Base-by-base conservation (phyloP, 495 filamentous ascomycete species). In the Daldinia decipiens region DNA sequence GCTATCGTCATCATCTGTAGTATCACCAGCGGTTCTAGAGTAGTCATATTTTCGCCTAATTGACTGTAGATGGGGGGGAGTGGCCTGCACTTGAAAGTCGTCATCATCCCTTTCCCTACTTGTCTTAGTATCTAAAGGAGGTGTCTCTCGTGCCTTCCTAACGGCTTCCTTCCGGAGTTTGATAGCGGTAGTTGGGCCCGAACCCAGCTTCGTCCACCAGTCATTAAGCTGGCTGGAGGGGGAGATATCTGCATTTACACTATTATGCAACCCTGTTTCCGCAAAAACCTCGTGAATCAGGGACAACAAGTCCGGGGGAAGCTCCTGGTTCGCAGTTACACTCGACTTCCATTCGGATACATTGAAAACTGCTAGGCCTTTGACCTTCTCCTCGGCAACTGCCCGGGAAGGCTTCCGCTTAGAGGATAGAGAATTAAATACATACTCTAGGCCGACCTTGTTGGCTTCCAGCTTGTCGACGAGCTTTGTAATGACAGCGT, bases 391-490 rank as follows among this genome's bases (percentile, higher is more conserved):
- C 45, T 85, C 86, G 2, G 82, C 83, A 12, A 71, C 73, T n/a
- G 79, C 77, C 54, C 84, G 77, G 24, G 79, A 78, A 3, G 81
- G 64, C 62, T 78, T 84, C 59, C 81, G 77, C 59, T 84, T 87
- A 9, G 86, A 83, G 3, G 86, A 82, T 19, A 88, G 85, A 15
- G 87, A 85, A 15, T 90, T 91, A 79, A 97, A 93, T 2, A 94
- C 83, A 24, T 86, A 82, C 13, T 87, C 87, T 5, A 95, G 78
- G 31, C 93, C 91, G 1, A 87, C 83, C 1, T 89, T 87, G 51
- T 88, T 85, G 0, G 87, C 81, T 63, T 93, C 91, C n/a, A 95
- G 81, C 71, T 92, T 93, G 76, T 96, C 93, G 8, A 92, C 81
- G 24, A 97, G 74, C 64, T 89, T 92, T 17, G 84, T 82, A 62